A percentile compares a stretch with the other conserved stretches of the same genome.
phyloP scores from a whole-genome alignment of 208 protist genomes.

The Kentomonas sorsogonicus region DNA sequence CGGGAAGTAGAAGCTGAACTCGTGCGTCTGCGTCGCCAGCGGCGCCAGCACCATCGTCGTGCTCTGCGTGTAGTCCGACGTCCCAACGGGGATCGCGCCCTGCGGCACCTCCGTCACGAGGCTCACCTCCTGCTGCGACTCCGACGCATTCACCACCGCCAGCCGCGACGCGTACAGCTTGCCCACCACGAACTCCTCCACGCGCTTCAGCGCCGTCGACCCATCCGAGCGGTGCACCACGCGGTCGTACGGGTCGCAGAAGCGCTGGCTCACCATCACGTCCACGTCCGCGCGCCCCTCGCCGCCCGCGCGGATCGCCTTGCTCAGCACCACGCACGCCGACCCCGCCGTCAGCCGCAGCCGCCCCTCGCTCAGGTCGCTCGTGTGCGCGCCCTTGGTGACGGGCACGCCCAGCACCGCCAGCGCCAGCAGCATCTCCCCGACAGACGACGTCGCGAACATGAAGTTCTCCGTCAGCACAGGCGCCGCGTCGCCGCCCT shows the following conservation, averaged over 20 bases:
- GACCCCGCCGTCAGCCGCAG: not conserved
- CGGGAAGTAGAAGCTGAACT: constrained; percentile 18
- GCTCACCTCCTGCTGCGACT: constrained; percentile 5
- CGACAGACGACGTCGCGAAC: constrained; percentile 8
- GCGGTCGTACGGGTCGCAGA: constrained; percentile 12
- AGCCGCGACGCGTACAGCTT: constrained; percentile 13
- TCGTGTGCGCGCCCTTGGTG: not conserved
- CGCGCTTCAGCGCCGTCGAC: constrained; percentile 10
- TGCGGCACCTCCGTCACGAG: constrained; percentile 16
- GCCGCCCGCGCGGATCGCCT: constrained; percentile 4
- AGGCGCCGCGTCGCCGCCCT: not conserved
- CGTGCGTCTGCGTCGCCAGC: constrained; percentile 6
- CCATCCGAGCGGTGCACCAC: constrained; percentile 1
- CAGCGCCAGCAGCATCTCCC: constrained; percentile 9
- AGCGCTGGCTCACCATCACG: constrained; percentile 12
- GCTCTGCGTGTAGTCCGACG: constrained; percentile 10
- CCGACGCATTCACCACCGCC: constrained; percentile 12
- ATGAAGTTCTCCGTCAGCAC: constrained; percentile 8
- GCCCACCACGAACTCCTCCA: constrained; percentile 17
- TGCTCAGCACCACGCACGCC: constrained; percentile 2
- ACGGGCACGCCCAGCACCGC: constrained; percentile 7
- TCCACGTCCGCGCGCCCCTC: constrained; percentile 9
- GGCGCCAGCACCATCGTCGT: constrained; percentile 1
- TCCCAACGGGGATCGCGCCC: constrained; percentile 7
- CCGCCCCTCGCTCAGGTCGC: not conserved